phyloP scores from a whole-genome alignment of 768 basidiomycete species.

The Kwoniella dendrophila region DNA sequence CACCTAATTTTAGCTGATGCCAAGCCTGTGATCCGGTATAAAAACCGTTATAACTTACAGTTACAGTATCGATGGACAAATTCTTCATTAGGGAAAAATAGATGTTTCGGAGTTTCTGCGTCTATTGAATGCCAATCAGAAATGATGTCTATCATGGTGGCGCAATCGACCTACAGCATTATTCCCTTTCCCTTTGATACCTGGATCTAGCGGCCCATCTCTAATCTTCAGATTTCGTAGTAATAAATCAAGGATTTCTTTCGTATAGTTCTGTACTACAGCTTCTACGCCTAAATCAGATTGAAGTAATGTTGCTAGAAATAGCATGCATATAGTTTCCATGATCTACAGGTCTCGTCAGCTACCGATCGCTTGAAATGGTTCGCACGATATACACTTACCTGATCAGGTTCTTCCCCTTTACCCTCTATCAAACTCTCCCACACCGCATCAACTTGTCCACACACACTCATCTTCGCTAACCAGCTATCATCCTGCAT shows the following conservation, averaged over 20 bases:
- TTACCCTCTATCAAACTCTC: constrained; percentile 30
- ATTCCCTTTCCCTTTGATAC: neutral
- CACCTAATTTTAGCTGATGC: too few relatives aligned
- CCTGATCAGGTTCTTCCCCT: constrained; percentile 34
- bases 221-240: constrained; percentile 13
- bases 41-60: neutral
- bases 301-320: constrained; percentile 30
- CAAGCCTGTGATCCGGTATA: neutral
- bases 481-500: constrained; percentile 47
- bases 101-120: constrained; percentile 10
- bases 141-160: too few relatives aligned
- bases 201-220: constrained; percentile 19
- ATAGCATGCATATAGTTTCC: constrained; percentile 38
- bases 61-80: too few relatives aligned
- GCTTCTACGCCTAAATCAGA: constrained; percentile 23
- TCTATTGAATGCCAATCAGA: too few relatives aligned
- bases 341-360: constrained; percentile 27
- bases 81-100: neutral
- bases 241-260: constrained; percentile 18
- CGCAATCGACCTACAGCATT: constrained; percentile 10
- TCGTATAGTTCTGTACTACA: constrained; percentile 22
- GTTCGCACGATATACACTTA: constrained; percentile 17
- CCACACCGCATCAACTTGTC: constrained; percentile 48
- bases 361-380: neutral
- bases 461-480: constrained; percentile 44